phyloP scores from a whole-genome alignment of 208 protist genomes.

The Leishmania martiniquensis region DNA sequence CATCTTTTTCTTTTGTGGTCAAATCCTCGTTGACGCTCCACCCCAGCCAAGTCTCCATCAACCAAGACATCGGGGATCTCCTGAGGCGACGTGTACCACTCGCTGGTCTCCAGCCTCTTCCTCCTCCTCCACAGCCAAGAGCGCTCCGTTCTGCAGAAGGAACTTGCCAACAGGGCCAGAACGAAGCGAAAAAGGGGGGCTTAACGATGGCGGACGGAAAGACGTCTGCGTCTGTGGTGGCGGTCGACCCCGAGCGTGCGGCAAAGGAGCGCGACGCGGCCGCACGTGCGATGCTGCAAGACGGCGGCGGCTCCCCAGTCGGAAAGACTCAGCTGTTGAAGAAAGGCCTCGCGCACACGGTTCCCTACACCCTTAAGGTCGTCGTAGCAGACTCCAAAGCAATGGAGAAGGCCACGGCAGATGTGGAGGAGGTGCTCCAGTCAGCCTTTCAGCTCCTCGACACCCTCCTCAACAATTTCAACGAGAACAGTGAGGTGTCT shows the following conservation, averaged over 20 bases:
- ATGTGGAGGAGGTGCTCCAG: conserved; percentile 35
- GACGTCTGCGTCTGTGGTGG: conserved; percentile 59
- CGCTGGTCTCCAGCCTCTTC: neutral
- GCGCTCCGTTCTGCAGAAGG: neutral
- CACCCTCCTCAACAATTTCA: conserved; percentile 65
- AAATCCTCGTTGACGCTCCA: neutral
- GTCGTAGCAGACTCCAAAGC: conserved; percentile 37
- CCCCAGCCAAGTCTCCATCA: neutral
- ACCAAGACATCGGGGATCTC: neutral
- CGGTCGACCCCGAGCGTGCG: conserved; percentile 46
- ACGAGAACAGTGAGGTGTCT: conserved; percentile 67
- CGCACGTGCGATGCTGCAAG: conserved; percentile 56
- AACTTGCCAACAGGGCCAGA: neutral
- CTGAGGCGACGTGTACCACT: neutral
- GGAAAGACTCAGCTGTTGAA: conserved; percentile 40
- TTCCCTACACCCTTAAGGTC: conserved; percentile 72
- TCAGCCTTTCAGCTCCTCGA: conserved; percentile 63
- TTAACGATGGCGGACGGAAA: conserved; percentile 53
- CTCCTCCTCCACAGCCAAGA: neutral
- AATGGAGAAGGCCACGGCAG: conserved; percentile 24
- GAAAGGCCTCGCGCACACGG: conserved; percentile 62
- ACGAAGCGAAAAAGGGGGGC: neutral
- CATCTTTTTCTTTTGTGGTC: neutral
- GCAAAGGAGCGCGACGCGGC: conserved; percentile 62
- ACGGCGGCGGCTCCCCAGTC: conserved; percentile 30